phyloP scores from a whole-genome alignment of 805 yeast genomes.

The Danielia oregonensis region DNA sequence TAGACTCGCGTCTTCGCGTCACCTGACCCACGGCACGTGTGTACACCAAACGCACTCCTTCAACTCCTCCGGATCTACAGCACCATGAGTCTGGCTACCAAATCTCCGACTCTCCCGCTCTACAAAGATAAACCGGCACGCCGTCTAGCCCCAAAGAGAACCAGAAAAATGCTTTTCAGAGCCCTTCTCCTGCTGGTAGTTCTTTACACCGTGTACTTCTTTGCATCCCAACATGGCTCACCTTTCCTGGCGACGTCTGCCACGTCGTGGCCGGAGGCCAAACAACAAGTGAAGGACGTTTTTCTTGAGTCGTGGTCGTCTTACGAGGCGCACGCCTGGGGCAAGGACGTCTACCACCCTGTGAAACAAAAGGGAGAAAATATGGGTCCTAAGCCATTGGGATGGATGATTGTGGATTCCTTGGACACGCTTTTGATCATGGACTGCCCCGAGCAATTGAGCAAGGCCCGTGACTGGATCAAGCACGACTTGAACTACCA shows the following conservation, averaged over 20 bases:
- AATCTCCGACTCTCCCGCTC: no score
- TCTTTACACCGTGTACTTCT: constrained; percentile 11
- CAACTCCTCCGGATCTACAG: no score
- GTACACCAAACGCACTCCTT: no score
- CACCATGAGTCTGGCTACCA: no score
- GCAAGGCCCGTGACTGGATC: constrained; percentile 71
- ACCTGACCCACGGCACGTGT: no score
- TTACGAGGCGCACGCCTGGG: constrained; percentile 78
- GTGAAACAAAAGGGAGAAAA: constrained; percentile 57
- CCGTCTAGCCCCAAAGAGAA: constrained; percentile 6
- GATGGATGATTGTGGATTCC: constrained; percentile 91
- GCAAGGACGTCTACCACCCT: constrained; percentile 75
- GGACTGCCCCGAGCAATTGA: constrained; percentile 62
- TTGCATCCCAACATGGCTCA: not conserved
- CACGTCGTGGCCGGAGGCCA: constrained; percentile 44
- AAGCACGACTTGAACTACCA: constrained; percentile 63
- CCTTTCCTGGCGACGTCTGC: not conserved
- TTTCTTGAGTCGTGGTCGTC: constrained; percentile 76
- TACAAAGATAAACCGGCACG: constrained; percentile 17
- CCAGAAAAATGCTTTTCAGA: constrained; percentile 12
- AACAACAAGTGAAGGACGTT: constrained; percentile 57
- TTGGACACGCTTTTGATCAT: constrained; percentile 78
- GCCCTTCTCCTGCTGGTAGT: constrained; percentile 11
- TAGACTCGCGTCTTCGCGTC: no score
- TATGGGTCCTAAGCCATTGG: constrained; percentile 79